phyloP scores from a whole-genome alignment of 257 asterid genomes.

The Nyctanthes arbortristis region DNA sequence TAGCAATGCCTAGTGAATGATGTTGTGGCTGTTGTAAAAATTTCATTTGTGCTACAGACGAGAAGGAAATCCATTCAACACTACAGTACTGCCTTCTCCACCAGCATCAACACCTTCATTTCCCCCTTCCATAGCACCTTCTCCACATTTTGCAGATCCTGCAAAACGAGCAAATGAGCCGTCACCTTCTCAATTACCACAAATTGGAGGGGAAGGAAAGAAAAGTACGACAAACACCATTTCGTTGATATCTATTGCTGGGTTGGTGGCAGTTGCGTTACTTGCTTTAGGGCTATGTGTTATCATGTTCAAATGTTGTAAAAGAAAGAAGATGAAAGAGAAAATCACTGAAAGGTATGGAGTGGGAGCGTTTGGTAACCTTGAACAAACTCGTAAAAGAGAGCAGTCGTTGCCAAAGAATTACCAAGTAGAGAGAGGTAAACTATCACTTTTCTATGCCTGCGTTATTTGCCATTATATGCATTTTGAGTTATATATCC shows the following conservation, averaged over 20 bases:
- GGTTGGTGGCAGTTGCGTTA: conserved; percentile 38
- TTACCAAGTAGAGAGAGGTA: conserved; percentile 52
- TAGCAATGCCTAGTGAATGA: not conserved
- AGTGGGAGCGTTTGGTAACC: conserved; percentile 28
- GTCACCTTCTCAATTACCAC: conserved; percentile 37
- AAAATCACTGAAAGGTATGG: conserved; percentile 35
- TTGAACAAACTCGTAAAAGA: conserved; percentile 29
- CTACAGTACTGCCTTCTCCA: conserved; percentile 71
- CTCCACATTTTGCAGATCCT: conserved; percentile 47
- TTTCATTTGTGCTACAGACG: conserved; percentile 49
- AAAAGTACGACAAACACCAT: conserved; percentile 30
- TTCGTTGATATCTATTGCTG: conserved; percentile 56
- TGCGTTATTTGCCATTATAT: not conserved
- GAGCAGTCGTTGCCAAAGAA: conserved; percentile 37
- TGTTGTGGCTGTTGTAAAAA: not conserved
- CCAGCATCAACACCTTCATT: conserved; percentile 53
- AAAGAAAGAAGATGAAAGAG: conserved; percentile 31
- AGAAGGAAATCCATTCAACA: conserved; percentile 90
- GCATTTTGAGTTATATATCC: not conserved
- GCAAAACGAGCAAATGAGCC: conserved; percentile 40
- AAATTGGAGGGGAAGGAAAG: conserved; percentile 30
- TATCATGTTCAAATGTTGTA: conserved; percentile 47
- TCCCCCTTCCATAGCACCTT: conserved; percentile 51
- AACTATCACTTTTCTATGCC: not conserved
- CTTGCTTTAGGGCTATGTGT: conserved; percentile 54